phyloP scores from a whole-genome alignment of 345 rosid species.

The Salix koriyanagi region DNA sequence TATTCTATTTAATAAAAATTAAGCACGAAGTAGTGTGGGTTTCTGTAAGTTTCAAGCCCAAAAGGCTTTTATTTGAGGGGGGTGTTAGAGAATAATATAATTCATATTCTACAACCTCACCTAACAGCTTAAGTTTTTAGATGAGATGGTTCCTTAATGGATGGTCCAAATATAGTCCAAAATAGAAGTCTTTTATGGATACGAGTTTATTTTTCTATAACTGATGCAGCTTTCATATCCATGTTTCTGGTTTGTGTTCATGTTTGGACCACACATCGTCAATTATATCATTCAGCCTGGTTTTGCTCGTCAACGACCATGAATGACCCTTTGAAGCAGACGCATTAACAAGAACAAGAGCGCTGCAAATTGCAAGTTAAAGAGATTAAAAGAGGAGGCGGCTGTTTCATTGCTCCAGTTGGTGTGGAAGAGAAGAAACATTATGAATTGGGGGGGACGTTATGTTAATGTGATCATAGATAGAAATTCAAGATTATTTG shows the following conservation, averaged over 20 bases:
- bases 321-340: conserved; percentile 25
- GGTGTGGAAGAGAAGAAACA: background rate
- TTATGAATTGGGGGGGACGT: too few species aligned
- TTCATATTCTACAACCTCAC: accelerated
- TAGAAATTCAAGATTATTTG: background rate
- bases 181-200: background rate
- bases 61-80: too few species aligned
- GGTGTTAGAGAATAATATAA: too few species aligned
- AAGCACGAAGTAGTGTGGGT: accelerated
- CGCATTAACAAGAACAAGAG: conserved; percentile 1
- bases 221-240: conserved; percentile 18
- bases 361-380: background rate
- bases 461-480: background rate
- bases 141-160: too few species aligned
- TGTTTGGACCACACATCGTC: conserved; percentile 13
- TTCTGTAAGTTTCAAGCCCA: too few species aligned
- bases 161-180: too few species aligned
- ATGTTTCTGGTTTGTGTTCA: conserved; percentile 32
- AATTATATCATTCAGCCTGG: conserved; percentile 66
- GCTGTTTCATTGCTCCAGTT: background rate
- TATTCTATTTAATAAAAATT: too few species aligned
- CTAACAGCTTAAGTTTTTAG: too few species aligned
- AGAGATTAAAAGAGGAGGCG: background rate
- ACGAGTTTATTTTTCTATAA: conserved; percentile 4
- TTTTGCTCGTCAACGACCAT: conserved; percentile 62